Evolutionary conservation across 2,329 filamentous ascomycete species (phyloP).

Genomic region (Corynespora cassiicola): DNA sequence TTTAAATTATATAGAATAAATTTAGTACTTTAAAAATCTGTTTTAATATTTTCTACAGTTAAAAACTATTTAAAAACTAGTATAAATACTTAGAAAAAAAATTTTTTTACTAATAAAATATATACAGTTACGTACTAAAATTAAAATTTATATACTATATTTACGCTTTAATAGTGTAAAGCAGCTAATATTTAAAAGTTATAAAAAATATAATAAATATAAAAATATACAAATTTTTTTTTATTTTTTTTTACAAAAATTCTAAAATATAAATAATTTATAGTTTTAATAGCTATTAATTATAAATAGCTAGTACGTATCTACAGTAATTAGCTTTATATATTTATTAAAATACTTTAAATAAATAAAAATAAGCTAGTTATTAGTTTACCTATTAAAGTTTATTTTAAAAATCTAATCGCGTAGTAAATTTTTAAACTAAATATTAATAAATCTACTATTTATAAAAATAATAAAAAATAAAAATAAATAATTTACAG

Average conservation of each 20-base stretch:
- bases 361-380: conserved; percentile 5
- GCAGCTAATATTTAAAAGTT: neutral
- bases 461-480: conserved; percentile 4
- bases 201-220: neutral
- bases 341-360: conserved; percentile 7
- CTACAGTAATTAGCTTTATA: conserved; percentile 1
- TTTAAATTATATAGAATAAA: no score
- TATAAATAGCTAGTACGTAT: conserved; percentile 7
- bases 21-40: no score
- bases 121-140: no score
- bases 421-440: conserved; percentile 6
- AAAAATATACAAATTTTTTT: conserved; percentile 3
- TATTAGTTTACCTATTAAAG: conserved; percentile 5
- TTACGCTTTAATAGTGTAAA: no score
- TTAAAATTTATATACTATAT: neutral
- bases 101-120: no score
- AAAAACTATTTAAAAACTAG: no score
- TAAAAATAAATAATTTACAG: conserved; percentile 1
- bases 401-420: conserved; percentile 9
- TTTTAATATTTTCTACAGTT: no score
- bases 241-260: conserved; percentile 7
- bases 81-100: no score
- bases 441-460: conserved; percentile 5
- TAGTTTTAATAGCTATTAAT: conserved; percentile 6
- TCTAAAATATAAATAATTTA: conserved; percentile 3